A percentile compares a stretch with the other conserved stretches of the same genome.
These are phyloP conservation scores for Tulasnella sp. DNA, from an alignment of 768 basidiomycete species.

Conservation along the genomic window DNA sequence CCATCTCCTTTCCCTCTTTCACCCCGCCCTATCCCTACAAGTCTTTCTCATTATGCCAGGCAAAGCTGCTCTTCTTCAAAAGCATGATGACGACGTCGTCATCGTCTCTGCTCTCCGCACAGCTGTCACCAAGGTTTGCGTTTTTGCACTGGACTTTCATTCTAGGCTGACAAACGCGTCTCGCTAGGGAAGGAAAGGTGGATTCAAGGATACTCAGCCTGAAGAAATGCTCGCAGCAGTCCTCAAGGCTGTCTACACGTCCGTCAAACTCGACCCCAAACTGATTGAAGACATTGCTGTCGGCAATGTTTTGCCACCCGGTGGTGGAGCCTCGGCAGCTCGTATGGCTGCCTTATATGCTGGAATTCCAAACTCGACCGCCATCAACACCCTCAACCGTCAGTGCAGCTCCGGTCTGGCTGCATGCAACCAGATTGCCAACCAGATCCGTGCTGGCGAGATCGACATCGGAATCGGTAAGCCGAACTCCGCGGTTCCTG, in stretches of 20 bases:
- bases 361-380: conserved; percentile 68
- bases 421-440: conserved; percentile 74
- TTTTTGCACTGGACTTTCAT: not conserved
- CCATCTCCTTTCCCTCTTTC: not conserved
- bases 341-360: conserved; percentile 83
- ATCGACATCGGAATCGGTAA: conserved; percentile 85
- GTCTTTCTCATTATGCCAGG: conserved; percentile 26
- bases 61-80: conserved; percentile 56
- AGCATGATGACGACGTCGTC: conserved; percentile 81
- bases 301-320: conserved; percentile 83
- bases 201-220: conserved; percentile 83
- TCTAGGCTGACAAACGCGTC: not conserved
- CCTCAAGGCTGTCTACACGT: conserved; percentile 63
- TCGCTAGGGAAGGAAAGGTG: conserved; percentile 67
- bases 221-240: conserved; percentile 74
- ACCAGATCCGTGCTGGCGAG: conserved; percentile 66
- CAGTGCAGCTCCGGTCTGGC: conserved; percentile 86
- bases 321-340: conserved; percentile 70
- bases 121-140: conserved; percentile 77
- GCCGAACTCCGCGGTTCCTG: conserved; percentile 24
- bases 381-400: conserved; percentile 78
- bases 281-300: conserved; percentile 79
- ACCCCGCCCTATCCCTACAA: not conserved
- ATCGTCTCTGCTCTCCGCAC: conserved; percentile 84
- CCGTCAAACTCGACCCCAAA: conserved; percentile 62